A percentile compares a stretch with the other conserved stretches of the same genome.
These are phyloP conservation scores for Cicer yamashitae DNA, from an alignment of 306 rosid species.

Conservation along the genomic window DNA sequence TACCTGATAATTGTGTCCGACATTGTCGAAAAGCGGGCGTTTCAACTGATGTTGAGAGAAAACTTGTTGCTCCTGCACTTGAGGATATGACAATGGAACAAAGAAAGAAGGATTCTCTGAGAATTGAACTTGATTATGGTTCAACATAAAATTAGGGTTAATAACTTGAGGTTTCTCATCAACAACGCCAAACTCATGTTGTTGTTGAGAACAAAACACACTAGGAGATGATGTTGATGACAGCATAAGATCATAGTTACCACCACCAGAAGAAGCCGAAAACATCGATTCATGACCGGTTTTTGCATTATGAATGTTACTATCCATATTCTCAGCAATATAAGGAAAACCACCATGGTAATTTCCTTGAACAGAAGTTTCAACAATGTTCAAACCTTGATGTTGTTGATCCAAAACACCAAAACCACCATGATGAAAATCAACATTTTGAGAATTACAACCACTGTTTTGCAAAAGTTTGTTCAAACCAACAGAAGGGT, in stretches of 20 bases:
- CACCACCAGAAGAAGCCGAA: constrained; percentile 46
- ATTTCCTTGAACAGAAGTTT: constrained; percentile 51
- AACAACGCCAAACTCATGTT: constrained; percentile 53
- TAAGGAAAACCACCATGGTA: constrained; percentile 47
- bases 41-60: constrained; percentile 66
- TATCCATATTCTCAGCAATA: constrained; percentile 33
- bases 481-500: constrained; percentile 85
- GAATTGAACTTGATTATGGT: constrained; percentile 70
- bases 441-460: constrained; percentile 56
- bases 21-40: constrained; percentile 57
- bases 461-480: constrained; percentile 68
- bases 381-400: constrained; percentile 55
- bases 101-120: constrained; percentile 66
- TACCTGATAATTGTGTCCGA: constrained; percentile 54
- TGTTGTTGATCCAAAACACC: constrained; percentile 60
- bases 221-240: constrained; percentile 53
- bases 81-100: constrained; percentile 73
- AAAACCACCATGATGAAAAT: constrained; percentile 59
- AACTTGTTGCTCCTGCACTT: constrained; percentile 67
- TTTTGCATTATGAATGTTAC: constrained; percentile 39
- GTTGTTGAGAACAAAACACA: constrained; percentile 54
- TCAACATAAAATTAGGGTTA: constrained; percentile 64
- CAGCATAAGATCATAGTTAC: constrained; percentile 44
- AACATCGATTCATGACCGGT: constrained; percentile 49
- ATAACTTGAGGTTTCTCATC: constrained; percentile 81